phyloP scores from a whole-genome alignment of 1,284 basidiomycete genomes.

The Inonotus hispidus region DNA sequence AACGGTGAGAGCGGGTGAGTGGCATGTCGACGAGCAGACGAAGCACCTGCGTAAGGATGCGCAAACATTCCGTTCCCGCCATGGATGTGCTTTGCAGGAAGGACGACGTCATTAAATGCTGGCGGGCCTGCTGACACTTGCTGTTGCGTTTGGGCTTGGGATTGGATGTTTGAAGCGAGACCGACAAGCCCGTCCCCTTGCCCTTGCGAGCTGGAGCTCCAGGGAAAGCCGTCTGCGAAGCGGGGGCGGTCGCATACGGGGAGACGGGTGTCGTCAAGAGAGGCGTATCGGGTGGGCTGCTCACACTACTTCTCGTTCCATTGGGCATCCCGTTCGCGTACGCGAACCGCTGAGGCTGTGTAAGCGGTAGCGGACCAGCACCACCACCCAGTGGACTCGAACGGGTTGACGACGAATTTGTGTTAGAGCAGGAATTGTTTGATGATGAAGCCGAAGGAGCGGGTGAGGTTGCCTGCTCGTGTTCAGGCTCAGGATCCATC shows the following conservation, averaged over 20 bases:
- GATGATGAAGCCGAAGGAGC: background rate
- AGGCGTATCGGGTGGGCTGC: slow-evolving; percentile 17
- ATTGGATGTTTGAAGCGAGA: background rate
- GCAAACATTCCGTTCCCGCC: background rate
- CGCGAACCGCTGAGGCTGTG: slow-evolving; percentile 1
- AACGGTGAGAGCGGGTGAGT: background rate
- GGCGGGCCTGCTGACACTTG: slow-evolving; percentile 6
- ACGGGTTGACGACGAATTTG: background rate
- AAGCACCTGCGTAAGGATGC: slow-evolving; percentile 1
- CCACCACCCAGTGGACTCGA: slow-evolving; percentile 5
- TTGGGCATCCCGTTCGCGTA: background rate
- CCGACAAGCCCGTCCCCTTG: background rate
- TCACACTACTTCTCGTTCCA: slow-evolving; percentile 6
- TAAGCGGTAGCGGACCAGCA: background rate
- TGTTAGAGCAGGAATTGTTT: slow-evolving; percentile 1
- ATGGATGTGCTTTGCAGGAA: slow-evolving; percentile 1
- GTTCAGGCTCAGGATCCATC: slow-evolving; percentile 4
- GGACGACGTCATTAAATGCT: slow-evolving; percentile 11
- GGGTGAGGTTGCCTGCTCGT: background rate
- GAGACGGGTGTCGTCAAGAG: slow-evolving; percentile 17
- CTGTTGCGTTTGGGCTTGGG: background rate
- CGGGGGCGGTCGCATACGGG: background rate
- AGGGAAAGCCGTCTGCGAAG: background rate
- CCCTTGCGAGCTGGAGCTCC: background rate
- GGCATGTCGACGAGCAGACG: background rate